Base-by-base conservation (phyloP, 192 early-diverging fungal genomes). In the Coemansia sp. region DNA sequence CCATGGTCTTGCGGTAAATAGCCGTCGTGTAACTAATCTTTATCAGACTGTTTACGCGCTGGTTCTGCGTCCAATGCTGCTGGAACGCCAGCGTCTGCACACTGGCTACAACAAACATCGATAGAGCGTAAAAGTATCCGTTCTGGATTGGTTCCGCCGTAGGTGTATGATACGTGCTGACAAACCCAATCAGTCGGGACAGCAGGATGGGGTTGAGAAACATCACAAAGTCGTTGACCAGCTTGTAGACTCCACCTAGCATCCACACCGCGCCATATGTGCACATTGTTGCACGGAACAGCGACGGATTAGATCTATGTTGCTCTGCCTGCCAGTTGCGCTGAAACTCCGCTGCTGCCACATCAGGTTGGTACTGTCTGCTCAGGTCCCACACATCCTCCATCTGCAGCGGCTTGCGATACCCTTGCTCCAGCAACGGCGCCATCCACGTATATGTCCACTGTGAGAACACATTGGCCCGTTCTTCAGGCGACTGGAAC, bases 371-470 rank as follows among this genome's bases (percentile, higher is more conserved):
- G 72, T 93, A 90, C 31, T 86, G 71, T 11, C 52, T 65, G 20
- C 84, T 67, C 54, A 98, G 78, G 22, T 83, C 82, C 88, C 87
- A 93, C 19, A 93, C 75, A 74, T 98, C 94, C 38, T 89, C 87
- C 72, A 89, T 84, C 19, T 85, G 82, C 58, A 95, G 78, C 37
- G 87, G 89, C 66, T 92, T 91, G 25, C 74, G 63, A 58, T 85
- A 88, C 3, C 94, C 94, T 37, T 88, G 71, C 48, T 88, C 87
- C 77, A 98, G 91, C 59, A 97, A 63, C 12, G 87, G 85, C 48
- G 89, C 88, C 86, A 98, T 91, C 96, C 96, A 98, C 26, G 86
- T 76, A 74, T 97, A 98, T 2, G 89, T 87, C 1, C 94, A 60
- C 8, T 82, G 84, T 26, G 89, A 90, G 63, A 95, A 95, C 19